phyloP scores from a whole-genome alignment of 257 asterid species.

The Capsicum pubescens region DNA sequence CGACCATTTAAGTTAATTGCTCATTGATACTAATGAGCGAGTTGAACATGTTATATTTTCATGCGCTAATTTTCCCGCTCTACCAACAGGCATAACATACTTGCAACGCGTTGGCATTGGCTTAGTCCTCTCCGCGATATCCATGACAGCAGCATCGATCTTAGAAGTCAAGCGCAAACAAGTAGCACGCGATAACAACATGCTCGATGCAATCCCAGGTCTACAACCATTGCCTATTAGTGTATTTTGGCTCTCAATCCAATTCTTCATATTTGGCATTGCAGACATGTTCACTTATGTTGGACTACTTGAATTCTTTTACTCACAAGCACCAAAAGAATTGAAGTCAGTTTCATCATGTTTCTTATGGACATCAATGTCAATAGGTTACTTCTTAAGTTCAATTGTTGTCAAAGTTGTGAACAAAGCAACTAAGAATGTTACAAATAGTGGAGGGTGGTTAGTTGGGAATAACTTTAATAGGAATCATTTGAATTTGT shows the following conservation, averaged over 20 bases:
- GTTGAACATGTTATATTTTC: not conserved
- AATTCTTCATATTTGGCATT: constrained; percentile 78
- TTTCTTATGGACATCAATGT: constrained; percentile 77
- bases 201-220: constrained; percentile 62
- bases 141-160: constrained; percentile 69
- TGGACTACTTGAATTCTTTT: constrained; percentile 78
- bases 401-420: constrained; percentile 70
- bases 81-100: constrained; percentile 62
- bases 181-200: constrained; percentile 51
- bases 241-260: constrained; percentile 79
- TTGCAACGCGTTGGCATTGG: constrained; percentile 80
- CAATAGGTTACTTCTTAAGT: constrained; percentile 70
- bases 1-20: too few species aligned
- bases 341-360: constrained; percentile 73
- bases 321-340: constrained; percentile 64
- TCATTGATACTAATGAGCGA: not conserved
- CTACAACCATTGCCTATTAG: constrained; percentile 70
- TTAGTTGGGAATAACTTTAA: constrained; percentile 72
- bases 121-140: constrained; percentile 62
- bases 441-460: constrained; percentile 70
- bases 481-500: constrained; percentile 63
- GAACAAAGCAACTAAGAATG: constrained; percentile 52
- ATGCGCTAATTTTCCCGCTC: not conserved
- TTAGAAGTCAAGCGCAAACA: constrained; percentile 66
- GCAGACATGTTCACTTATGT: constrained; percentile 85